Evolutionary conservation across 2,329 filamentous ascomycete species (phyloP).

Genomic region (Graphilbum sp.): DNA sequence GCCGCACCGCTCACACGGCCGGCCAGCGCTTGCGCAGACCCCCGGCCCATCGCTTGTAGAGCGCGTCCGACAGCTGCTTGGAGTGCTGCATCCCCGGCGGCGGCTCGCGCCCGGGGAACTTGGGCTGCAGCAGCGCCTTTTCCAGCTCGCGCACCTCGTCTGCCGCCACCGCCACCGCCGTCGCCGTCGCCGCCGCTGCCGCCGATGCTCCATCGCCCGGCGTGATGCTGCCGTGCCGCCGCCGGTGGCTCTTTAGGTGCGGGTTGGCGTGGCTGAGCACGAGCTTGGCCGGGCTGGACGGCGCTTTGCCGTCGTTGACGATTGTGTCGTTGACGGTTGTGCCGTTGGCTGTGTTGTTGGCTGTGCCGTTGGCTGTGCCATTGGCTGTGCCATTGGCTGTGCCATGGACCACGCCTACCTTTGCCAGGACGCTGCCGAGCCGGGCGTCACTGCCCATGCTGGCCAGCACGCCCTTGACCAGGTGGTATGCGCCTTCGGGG

Average conservation of each 20-base stretch:
- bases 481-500: slow-evolving; percentile 75
- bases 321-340: too few species aligned
- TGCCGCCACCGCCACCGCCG: too few species aligned
- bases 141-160: slow-evolving; percentile 23
- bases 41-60: slow-evolving; percentile 83
- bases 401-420: slow-evolving; percentile 14
- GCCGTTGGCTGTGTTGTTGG: too few species aligned
- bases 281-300: slow-evolving; percentile 43
- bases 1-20: slow-evolving; percentile 7
- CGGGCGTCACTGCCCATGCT: slow-evolving; percentile 54
- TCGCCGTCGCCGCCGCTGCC: not conserved
- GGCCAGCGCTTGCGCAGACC: slow-evolving; percentile 42
- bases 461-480: slow-evolving; percentile 65
- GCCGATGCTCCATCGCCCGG: slow-evolving; percentile 7
- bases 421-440: slow-evolving; percentile 31
- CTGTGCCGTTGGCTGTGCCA: slow-evolving; percentile 33
- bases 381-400: slow-evolving; percentile 24
- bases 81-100: slow-evolving; percentile 78
- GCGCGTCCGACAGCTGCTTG: slow-evolving; percentile 72
- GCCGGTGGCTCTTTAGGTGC: slow-evolving; percentile 63
- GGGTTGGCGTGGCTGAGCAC: slow-evolving; percentile 70
- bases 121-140: slow-evolving; percentile 30
- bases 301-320: slow-evolving; percentile 27
- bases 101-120: slow-evolving; percentile 36
- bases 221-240: slow-evolving; percentile 35